These are phyloP conservation scores for Thelonectria blattea DNA, from an alignment of 2,329 filamentous ascomycete species.

Conservation along the genomic window DNA sequence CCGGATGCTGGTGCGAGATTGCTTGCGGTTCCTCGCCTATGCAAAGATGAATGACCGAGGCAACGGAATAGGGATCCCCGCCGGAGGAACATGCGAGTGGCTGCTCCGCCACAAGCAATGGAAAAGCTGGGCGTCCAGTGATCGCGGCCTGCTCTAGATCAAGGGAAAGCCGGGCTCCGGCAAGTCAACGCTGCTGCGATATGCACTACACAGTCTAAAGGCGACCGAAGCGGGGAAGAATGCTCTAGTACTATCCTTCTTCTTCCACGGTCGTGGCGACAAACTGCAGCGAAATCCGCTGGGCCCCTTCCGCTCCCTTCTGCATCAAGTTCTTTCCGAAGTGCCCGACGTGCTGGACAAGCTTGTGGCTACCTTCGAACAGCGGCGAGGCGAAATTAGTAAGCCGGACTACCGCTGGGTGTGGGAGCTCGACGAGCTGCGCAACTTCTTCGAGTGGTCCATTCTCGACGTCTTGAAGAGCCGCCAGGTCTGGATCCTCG, in stretches of 20 bases:
- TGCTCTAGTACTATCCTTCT: conserved; percentile 41
- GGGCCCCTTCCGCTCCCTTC: conserved; percentile 24
- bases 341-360: conserved; percentile 26
- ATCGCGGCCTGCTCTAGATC: conserved; percentile 44
- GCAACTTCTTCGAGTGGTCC: conserved; percentile 23
- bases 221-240: background rate
- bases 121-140: conserved; percentile 28
- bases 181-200: conserved; percentile 48
- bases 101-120: conserved; percentile 36
- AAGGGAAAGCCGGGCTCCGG: conserved; percentile 49
- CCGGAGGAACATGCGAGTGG: conserved; percentile 43
- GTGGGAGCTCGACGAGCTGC: conserved; percentile 37
- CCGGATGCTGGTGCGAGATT: conserved; percentile 30
- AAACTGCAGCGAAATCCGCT: conserved; percentile 8
- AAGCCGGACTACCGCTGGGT: conserved; percentile 32
- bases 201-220: conserved; percentile 39
- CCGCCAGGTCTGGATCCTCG: conserved; percentile 36
- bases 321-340: conserved; percentile 43
- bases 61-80: conserved; percentile 32
- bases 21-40: conserved; percentile 42
- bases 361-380: conserved; percentile 28
- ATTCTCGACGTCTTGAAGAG: conserved; percentile 30
- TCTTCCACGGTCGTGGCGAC: conserved; percentile 37
- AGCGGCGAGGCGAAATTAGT: conserved; percentile 13
- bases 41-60: conserved; percentile 36